Conservation (phyloP, 169 alveolate genomes). For the Plasmodium chabaudi region DNA sequence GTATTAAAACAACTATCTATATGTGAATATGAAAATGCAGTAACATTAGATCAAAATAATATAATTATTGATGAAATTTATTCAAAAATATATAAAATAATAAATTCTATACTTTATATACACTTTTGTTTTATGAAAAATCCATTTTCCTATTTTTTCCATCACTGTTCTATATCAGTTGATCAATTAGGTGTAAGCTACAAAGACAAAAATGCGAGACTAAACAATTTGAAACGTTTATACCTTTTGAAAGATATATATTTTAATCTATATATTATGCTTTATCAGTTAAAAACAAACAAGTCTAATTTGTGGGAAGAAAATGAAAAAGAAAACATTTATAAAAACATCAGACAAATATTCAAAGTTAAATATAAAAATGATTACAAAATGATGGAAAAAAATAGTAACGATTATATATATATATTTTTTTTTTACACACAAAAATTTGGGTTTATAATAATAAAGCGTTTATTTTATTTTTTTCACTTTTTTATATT, state of each 20-base stretch:
- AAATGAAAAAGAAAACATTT: conserved; percentile 1
- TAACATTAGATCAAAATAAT: not conserved
- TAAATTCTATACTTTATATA: conserved; percentile 2
- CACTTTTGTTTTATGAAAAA: conserved; percentile 22
- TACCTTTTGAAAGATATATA: conserved; percentile 10
- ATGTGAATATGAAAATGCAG: conserved; percentile 2
- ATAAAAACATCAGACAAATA: conserved; percentile 25
- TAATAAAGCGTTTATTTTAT: not conserved
- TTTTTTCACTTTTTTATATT: conserved; percentile 23
- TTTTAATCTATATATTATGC: not conserved
- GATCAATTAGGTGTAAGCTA: not conserved
- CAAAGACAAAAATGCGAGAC: not conserved
- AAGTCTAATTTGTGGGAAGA: not conserved
- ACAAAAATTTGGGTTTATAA: not conserved
- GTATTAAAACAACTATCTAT: conserved; percentile 8
- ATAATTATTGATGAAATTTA: conserved; percentile 13
- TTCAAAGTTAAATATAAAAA: conserved; percentile 31
- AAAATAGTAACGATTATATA: not conserved
- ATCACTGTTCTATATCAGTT: not conserved
- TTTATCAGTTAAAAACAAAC: not conserved
- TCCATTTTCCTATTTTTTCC: not conserved
- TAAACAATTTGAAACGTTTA: conserved; percentile 1
- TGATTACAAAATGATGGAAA: conserved; percentile 35
- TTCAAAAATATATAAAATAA: conserved; percentile 20
- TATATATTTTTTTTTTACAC: not conserved